Evolutionary conservation across 169 alveolate genomes (phyloP).

Genomic region (Plasmodium reichenowi): DNA sequence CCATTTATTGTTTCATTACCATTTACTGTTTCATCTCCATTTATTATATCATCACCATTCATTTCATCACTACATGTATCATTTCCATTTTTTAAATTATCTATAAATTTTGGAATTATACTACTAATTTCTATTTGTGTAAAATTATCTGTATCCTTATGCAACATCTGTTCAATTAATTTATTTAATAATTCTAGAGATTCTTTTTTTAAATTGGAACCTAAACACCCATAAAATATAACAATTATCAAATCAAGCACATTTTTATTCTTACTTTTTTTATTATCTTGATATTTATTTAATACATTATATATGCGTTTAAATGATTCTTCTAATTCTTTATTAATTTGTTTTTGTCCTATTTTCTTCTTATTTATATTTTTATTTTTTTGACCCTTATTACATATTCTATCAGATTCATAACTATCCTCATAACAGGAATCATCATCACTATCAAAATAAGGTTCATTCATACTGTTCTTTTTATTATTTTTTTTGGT

Average conservation of each 20-base stretch:
- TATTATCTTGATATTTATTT: conserved; percentile 63
- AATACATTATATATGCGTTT: conserved; percentile 51
- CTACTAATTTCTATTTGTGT: conserved; percentile 75
- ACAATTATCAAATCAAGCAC: conserved; percentile 55
- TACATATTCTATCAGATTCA: too few relatives aligned
- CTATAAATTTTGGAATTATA: conserved; percentile 73
- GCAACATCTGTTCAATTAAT: conserved; percentile 57
- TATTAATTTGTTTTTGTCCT: conserved; percentile 3
- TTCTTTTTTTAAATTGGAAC: conserved; percentile 55
- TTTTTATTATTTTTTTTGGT: conserved; percentile 18
- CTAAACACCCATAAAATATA: conserved; percentile 69
- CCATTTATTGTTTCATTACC: neutral
- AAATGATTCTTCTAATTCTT: conserved; percentile 51
- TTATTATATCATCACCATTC: neutral
- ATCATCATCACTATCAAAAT: neutral
- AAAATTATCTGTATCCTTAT: conserved; percentile 71
- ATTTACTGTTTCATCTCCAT: neutral
- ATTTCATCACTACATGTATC: conserved; percentile 10
- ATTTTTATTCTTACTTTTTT: conserved; percentile 67
- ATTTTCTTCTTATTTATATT: too few relatives aligned
- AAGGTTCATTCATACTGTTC: neutral
- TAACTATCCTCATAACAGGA: neutral
- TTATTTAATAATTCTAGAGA: conserved; percentile 47
- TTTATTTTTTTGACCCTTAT: too few relatives aligned
- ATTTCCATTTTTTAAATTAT: conserved; percentile 46